phyloP scores from a whole-genome alignment of 2,329 filamentous ascomycete genomes.

The Aspergillus sclerotialis region DNA sequence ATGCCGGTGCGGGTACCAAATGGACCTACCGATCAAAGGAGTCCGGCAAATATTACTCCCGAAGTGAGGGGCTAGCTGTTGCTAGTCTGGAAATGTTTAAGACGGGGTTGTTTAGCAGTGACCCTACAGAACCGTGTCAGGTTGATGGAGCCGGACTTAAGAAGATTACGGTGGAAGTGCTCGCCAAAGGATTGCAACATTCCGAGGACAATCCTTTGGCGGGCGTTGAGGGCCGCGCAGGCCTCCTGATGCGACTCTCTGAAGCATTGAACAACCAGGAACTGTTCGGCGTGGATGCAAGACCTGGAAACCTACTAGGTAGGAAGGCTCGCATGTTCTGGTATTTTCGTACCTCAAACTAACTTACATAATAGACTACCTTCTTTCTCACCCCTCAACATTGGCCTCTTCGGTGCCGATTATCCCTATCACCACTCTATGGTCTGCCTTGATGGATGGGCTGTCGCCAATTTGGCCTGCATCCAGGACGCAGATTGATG shows the following conservation, averaged over 20 bases:
- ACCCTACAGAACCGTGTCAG: conserved; percentile 72
- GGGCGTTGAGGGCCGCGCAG: conserved; percentile 76
- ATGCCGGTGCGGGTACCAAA: conserved; percentile 74
- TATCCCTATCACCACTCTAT: conserved; percentile 77
- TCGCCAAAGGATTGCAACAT: conserved; percentile 81
- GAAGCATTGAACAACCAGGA: conserved; percentile 72
- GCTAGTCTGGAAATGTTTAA: conserved; percentile 89
- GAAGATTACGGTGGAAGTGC: conserved; percentile 62
- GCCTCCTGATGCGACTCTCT: conserved; percentile 67
- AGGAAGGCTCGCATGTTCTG: conserved; percentile 30
- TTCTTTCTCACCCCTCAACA: conserved; percentile 86
- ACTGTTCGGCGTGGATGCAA: conserved; percentile 74
- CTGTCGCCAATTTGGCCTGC: conserved; percentile 82
- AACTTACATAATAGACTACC: conserved; percentile 76
- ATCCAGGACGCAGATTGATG: conserved; percentile 79
- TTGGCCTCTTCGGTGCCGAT: conserved; percentile 84
- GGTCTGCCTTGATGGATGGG: conserved; percentile 84
- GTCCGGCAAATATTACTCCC: conserved; percentile 71
- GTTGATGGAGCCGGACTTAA: conserved; percentile 79
- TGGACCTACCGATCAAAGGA: conserved; percentile 94
- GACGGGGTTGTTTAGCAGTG: conserved; percentile 77
- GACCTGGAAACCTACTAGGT: conserved; percentile 94
- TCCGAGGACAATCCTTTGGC: conserved; percentile 71
- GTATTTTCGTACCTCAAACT: too few relatives aligned
- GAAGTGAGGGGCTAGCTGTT: conserved; percentile 82